Base-by-base conservation (phyloP, 148 eudicot species). In the Oxyria digyna region DNA sequence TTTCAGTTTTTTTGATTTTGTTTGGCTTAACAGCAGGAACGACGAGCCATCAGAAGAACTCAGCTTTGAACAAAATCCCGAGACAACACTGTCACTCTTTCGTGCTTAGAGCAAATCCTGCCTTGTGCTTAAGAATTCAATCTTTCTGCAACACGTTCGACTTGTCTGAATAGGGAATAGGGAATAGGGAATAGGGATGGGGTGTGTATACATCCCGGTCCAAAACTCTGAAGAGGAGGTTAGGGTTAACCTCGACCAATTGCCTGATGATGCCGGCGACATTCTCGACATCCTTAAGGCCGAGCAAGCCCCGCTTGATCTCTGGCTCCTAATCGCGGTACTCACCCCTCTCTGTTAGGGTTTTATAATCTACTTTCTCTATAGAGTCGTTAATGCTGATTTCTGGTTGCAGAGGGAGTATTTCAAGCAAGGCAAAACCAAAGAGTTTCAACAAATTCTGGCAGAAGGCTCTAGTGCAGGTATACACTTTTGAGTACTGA, bases 221-320 rank as follows among this genome's bases (percentile, higher is more conserved):
- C 96, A 90, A 67, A 85, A 88, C 69, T 86, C 98, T 27, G 92
- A 87, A 64, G 97, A 94, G 80, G 97, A 88, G 75, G 99, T 94
- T 1, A 74, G 93, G 68, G 96, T 91, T 1, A 77, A 84, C 43
- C 76, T 94, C 68, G 96, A 94, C 75, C 97, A 88, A 68, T 81
- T 95, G 9, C 99, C 99, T 3, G 80, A 85, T 15, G 97, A 95
- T 59, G 96, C 96, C 48, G 82, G 93, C n/a, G 99, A 95, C 55
- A 91, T 91, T 63, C 91, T 95, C 57, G 99, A 95, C 74, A 95
- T 95, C 67, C 93, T 95, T 57, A 91, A 91, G 79, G 99, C 97
- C 63, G 99, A 94, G 70, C 97, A 95, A 81, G 99, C 99, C 66
- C 99, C 97, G 20, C 93, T 95, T 45, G 89, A 87, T 74, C 85